Conservation (phyloP, 805 yeast genomes). For the Grigorovia jiainica region DNA sequence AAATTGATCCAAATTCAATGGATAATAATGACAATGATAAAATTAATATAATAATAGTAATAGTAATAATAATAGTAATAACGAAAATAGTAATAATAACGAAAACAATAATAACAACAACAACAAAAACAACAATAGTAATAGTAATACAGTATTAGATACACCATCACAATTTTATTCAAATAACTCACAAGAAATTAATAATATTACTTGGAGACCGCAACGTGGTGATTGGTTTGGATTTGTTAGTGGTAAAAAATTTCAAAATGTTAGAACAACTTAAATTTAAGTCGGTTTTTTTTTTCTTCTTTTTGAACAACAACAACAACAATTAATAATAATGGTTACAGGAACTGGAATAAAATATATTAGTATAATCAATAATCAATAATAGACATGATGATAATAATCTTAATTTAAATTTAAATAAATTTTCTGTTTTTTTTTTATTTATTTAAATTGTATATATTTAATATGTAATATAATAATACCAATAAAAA, state of each 20-base stretch:
- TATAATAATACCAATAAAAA: too few species aligned
- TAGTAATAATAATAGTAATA: not conserved
- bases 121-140: not conserved
- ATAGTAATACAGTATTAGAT: conserved; percentile 6
- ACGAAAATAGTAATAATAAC: not conserved
- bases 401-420: too few species aligned
- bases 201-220: conserved; percentile 64
- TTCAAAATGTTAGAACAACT: conserved; percentile 26
- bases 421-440: too few species aligned
- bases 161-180: conserved; percentile 38
- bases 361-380: too few species aligned
- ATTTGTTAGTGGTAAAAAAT: conserved; percentile 30
- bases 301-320: too few species aligned
- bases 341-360: too few species aligned
- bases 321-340: too few species aligned
- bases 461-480: too few species aligned
- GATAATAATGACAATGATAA: not conserved
- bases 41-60: not conserved
- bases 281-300: not conserved
- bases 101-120: not conserved
- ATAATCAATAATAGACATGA: too few species aligned
- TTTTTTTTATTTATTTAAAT: too few species aligned
- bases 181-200: conserved; percentile 60
- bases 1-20: not conserved
- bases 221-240: conserved; percentile 71